Percentiles rank a stretch among this genome's conserved stretches.
Conservation (phyloP, 352 stramenopile genomes). For the Globisporangium solare region DNA sequence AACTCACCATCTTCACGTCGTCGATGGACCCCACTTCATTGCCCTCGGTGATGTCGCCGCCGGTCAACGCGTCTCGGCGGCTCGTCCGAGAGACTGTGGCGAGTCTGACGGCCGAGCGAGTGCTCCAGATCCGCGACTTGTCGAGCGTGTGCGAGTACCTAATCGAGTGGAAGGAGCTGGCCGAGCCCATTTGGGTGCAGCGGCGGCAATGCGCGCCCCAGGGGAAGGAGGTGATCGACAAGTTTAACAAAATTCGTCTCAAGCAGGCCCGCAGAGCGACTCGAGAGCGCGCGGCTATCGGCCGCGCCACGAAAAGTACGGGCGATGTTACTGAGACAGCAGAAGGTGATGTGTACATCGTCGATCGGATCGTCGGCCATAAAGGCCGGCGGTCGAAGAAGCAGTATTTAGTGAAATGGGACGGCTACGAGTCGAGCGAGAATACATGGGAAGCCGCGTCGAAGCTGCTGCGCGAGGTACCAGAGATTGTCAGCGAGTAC, state of each 20-base stretch:
- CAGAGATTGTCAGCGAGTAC: conserved; percentile 52
- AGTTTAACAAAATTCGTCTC: conserved; percentile 14
- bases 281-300: conserved; percentile 2
- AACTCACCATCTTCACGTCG: conserved; percentile 1
- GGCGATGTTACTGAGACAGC: not conserved
- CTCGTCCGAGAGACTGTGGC: conserved; percentile 6
- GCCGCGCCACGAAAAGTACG: not conserved
- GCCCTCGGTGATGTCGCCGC: not conserved
- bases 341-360: conserved; percentile 33
- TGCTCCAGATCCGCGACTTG: conserved; percentile 21
- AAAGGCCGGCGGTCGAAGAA: conserved; percentile 33
- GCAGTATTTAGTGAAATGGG: conserved; percentile 64
- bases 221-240: conserved; percentile 27
- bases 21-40: not conserved
- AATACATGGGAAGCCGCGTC: conserved; percentile 61
- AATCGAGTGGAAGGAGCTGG: conserved; percentile 26
- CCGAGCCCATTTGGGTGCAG: conserved; percentile 27
- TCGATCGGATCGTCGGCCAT: conserved; percentile 60
- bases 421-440: conserved; percentile 54
- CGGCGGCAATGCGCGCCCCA: conserved; percentile 26
- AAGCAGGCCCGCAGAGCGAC: conserved; percentile 3
- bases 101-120: conserved; percentile 20
- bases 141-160: conserved; percentile 27
- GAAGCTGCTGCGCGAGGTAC: conserved; percentile 46
- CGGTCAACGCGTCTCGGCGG: conserved; percentile 3